A percentile compares a stretch with the other conserved stretches of the same genome.
Conservation (phyloP, 73 alveolate genomes). For the Paramecium sonneborni region DNA sequence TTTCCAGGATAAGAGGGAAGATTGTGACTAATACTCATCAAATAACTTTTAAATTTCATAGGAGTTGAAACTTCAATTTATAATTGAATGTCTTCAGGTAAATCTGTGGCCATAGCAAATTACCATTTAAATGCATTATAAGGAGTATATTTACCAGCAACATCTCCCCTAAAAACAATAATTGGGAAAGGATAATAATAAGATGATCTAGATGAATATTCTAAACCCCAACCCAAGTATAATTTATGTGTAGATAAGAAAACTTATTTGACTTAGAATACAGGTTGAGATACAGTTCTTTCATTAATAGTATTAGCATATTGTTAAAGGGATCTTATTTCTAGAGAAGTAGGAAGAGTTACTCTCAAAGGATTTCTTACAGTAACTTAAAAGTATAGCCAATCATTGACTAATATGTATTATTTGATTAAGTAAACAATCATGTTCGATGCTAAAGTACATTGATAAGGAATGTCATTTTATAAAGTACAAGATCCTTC, state of each 20-base stretch:
- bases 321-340: slow-evolving; percentile 18
- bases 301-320: slow-evolving; percentile 41
- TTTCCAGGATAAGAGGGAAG: slow-evolving; percentile 48
- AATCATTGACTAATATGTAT: not conserved
- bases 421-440: not conserved
- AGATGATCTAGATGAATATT: slow-evolving; percentile 52
- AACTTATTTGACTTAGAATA: not conserved
- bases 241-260: slow-evolving; percentile 35
- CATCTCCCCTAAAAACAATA: slow-evolving; percentile 35
- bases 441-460: not conserved
- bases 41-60: slow-evolving; percentile 50
- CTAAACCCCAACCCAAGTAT: slow-evolving; percentile 63
- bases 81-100: slow-evolving; percentile 50
- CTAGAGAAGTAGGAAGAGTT: not conserved
- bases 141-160: slow-evolving; percentile 18
- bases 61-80: slow-evolving; percentile 47
- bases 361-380: slow-evolving; percentile 52
- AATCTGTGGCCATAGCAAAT: slow-evolving; percentile 26
- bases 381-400: not conserved
- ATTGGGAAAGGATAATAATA: slow-evolving; percentile 53
- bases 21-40: slow-evolving; percentile 45
- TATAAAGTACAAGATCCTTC: not conserved
- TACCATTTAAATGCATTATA: slow-evolving; percentile 58
- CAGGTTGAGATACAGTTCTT: not conserved
- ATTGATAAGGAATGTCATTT: not conserved